A percentile compares a stretch with the other conserved stretches of the same genome.
phyloP scores from a whole-genome alignment of 441 rosid species.

The Codiaeum variegatum region DNA sequence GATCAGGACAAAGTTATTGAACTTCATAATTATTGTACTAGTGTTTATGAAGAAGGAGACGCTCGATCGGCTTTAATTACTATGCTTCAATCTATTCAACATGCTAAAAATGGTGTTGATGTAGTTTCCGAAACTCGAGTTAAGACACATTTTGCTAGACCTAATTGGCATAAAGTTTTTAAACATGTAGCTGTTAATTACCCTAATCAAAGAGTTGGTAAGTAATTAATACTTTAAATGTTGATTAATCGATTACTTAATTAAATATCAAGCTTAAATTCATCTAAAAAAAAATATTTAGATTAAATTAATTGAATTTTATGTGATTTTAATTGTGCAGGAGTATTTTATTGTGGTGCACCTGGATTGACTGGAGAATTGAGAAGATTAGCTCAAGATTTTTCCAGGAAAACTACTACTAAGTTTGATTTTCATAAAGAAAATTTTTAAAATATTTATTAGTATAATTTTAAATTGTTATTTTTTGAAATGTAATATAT shows the following conservation, averaged over 20 bases:
- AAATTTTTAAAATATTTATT: conserved; percentile 37
- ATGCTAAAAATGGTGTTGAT: conserved; percentile 66
- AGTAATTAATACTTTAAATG: too few species aligned
- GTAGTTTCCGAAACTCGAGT: conserved; percentile 63
- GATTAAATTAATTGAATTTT: background rate
- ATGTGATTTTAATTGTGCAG: conserved; percentile 26
- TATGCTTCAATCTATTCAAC: conserved; percentile 67
- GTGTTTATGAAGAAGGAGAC: conserved; percentile 77
- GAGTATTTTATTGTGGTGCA: conserved; percentile 74
- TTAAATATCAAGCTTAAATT: too few species aligned
- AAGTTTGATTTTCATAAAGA: conserved; percentile 83
- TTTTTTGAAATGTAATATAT: conserved; percentile 15
- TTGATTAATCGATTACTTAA: too few species aligned
- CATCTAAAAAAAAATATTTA: too few species aligned
- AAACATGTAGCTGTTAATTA: conserved; percentile 56
- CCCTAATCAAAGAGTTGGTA: conserved; percentile 54
- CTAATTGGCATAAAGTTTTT: conserved; percentile 61
- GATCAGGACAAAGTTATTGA: conserved; percentile 52
- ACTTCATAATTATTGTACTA: conserved; percentile 65
- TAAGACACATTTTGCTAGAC: conserved; percentile 66
- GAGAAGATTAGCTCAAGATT: conserved; percentile 50
- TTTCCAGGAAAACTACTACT: conserved; percentile 64
- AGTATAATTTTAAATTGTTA: background rate
- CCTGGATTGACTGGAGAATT: conserved; percentile 53
- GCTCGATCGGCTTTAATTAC: conserved; percentile 64